Percentiles rank a stretch among this genome's conserved stretches.
These are phyloP conservation scores for Crataegus laevigata DNA, from an alignment of 306 rosid species.

Conservation along the genomic window DNA sequence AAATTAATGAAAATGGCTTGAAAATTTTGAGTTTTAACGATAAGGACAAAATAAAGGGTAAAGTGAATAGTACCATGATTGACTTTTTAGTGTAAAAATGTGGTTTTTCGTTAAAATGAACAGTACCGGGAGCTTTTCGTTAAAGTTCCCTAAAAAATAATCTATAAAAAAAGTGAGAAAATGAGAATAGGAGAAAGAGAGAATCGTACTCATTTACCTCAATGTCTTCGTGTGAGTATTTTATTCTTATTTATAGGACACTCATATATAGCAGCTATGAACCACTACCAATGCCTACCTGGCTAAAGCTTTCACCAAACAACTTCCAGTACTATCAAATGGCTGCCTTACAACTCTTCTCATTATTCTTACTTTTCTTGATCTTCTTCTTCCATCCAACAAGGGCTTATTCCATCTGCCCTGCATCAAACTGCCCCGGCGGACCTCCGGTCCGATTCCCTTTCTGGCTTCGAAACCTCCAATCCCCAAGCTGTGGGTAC, in stretches of 20 bases:
- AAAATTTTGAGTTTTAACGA: too few relatives aligned
- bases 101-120: too few relatives aligned
- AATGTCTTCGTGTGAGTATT: too few relatives aligned
- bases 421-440: not conserved
- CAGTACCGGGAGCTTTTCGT: too few relatives aligned
- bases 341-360: not conserved
- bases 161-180: too few relatives aligned
- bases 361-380: not conserved
- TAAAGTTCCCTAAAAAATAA: too few relatives aligned
- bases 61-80: too few relatives aligned
- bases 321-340: not conserved
- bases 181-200: too few relatives aligned
- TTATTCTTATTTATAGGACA: not conserved
- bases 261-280: not conserved
- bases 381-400: slow-evolving; percentile 3
- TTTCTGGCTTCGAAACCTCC: slow-evolving; percentile 1
- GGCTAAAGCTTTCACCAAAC: not conserved
- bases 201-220: not conserved
- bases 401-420: slow-evolving; percentile 12
- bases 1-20: too few relatives aligned
- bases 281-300: not conserved
- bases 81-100: too few relatives aligned
- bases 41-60: too few relatives aligned
- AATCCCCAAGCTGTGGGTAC: not conserved
- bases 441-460: slow-evolving; percentile 21